phyloP scores from a whole-genome alignment of 2,329 filamentous ascomycete genomes.

The Raffaelea ambrosiae region DNA sequence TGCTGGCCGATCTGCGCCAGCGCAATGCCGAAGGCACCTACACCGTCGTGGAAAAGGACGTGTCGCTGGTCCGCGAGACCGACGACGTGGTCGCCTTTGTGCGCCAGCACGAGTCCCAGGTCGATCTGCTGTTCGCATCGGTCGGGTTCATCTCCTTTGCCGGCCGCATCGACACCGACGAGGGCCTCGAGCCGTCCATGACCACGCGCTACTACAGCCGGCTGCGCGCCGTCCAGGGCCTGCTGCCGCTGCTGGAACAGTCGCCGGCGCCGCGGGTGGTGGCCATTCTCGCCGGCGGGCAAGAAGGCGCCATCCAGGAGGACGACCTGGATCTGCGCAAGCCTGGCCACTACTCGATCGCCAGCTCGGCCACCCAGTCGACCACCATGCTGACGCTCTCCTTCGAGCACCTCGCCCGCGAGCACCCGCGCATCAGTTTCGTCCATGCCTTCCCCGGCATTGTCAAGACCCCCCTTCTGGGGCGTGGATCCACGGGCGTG shows the following conservation, averaged over 20 bases:
- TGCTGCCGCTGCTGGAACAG: conserved; percentile 45
- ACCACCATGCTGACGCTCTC: conserved; percentile 40
- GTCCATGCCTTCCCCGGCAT: conserved; percentile 30
- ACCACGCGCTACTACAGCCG: conserved; percentile 51
- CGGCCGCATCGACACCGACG: conserved; percentile 37
- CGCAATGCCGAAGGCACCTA: conserved; percentile 35
- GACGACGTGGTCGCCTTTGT: conserved; percentile 42
- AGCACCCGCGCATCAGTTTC: conserved; percentile 33
- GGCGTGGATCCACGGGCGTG: conserved; percentile 11
- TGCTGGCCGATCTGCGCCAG: conserved; percentile 30
- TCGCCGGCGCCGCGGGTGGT: conserved; percentile 37
- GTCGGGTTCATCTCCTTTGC: conserved; percentile 4
- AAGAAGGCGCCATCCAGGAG: conserved; percentile 29
- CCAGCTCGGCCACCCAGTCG: conserved; percentile 17
- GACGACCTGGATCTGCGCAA: conserved; percentile 24
- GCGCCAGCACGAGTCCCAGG: conserved; percentile 34
- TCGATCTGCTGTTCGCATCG: conserved; percentile 23
- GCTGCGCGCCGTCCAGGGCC: conserved; percentile 44
- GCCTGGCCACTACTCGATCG: conserved; percentile 18
- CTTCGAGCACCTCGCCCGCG: conserved; percentile 36
- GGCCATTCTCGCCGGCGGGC: conserved; percentile 40
- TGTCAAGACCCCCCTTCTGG: conserved; percentile 21
- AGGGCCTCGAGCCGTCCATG: conserved; percentile 45
- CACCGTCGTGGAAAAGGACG: conserved; percentile 35
- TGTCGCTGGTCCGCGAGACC: conserved; percentile 36